phyloP scores from a whole-genome alignment of 495 filamentous ascomycete species.

The Annulohypoxylon nitens region DNA sequence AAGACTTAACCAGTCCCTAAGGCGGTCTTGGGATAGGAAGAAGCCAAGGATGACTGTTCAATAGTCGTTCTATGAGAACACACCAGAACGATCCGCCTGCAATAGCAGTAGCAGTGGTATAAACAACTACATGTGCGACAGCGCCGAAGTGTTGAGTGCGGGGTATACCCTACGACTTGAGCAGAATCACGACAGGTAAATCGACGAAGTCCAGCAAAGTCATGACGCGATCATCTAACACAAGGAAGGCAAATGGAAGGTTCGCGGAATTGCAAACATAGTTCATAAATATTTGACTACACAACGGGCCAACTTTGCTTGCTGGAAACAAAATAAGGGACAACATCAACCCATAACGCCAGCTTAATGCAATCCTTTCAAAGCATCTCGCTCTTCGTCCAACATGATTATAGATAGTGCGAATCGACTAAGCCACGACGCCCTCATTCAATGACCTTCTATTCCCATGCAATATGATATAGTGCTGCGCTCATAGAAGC shows the following conservation, averaged over 20 bases:
- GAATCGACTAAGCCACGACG: slow-evolving; percentile 23
- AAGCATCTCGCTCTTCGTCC: slow-evolving; percentile 23
- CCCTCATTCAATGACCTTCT: slow-evolving; percentile 23
- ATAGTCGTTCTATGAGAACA: not conserved
- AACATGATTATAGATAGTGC: slow-evolving; percentile 15
- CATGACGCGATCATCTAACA: slow-evolving; percentile 6
- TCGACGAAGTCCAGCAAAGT: not conserved
- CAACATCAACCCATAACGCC: slow-evolving; percentile 37
- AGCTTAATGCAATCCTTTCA: slow-evolving; percentile 33
- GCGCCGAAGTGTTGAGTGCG: not conserved
- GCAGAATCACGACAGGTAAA: slow-evolving; percentile 16
- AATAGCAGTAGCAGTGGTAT: not conserved
- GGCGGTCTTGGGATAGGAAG: not conserved
- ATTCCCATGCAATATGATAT: not conserved
- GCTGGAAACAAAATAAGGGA: slow-evolving; percentile 27
- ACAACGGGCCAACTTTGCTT: slow-evolving; percentile 4
- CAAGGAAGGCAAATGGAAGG: slow-evolving; percentile 3
- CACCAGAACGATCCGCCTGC: not conserved
- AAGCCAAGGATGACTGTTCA: not conserved
- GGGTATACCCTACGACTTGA: not conserved
- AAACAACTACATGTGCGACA: not conserved
- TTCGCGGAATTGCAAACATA: slow-evolving; percentile 14
- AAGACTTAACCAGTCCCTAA: slow-evolving; percentile 14
- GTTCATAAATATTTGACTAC: slow-evolving; percentile 17
- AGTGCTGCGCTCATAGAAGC: not conserved